Evolutionary conservation across 495 filamentous ascomycete genomes (phyloP).

Genomic region (Schizothecium vesticola): DNA sequence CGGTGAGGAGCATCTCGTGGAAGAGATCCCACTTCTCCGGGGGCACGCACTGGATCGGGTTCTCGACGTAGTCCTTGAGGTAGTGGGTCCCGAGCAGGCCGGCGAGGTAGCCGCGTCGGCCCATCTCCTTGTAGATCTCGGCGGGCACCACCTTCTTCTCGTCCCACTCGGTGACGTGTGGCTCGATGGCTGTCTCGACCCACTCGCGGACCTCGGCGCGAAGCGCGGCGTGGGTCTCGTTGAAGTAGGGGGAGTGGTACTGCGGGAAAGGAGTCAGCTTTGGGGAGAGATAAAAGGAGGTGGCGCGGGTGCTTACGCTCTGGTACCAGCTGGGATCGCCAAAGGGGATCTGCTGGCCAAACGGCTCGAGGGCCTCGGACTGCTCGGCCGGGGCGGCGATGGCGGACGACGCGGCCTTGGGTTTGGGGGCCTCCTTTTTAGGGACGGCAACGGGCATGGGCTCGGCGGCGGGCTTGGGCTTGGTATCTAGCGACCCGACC

Average conservation of each 20-base stretch:
- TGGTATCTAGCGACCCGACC: slow-evolving; percentile 84
- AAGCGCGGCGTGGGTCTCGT: slow-evolving; percentile 83
- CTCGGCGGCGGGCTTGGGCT: slow-evolving; percentile 57
- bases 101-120: slow-evolving; percentile 84
- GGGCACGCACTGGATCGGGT: slow-evolving; percentile 68
- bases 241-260: slow-evolving; percentile 96
- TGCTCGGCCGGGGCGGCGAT: slow-evolving; percentile 49
- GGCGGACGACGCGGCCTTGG: slow-evolving; percentile 49
- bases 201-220: slow-evolving; percentile 86
- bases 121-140: slow-evolving; percentile 91
- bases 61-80: slow-evolving; percentile 63
- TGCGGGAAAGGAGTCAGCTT: slow-evolving; percentile 28
- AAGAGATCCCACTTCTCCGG: slow-evolving; percentile 95
- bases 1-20: slow-evolving; percentile 91
- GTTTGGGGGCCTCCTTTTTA: slow-evolving; percentile 45
- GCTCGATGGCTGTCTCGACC: slow-evolving; percentile 87
- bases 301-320: slow-evolving; percentile 56
- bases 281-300: not conserved
- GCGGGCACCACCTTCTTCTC: slow-evolving; percentile 84
- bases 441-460: slow-evolving; percentile 50
- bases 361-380: slow-evolving; percentile 72
- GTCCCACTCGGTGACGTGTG: slow-evolving; percentile 92
- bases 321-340: slow-evolving; percentile 96
- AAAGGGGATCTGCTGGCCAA: slow-evolving; percentile 82
- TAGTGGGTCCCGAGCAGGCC: slow-evolving; percentile 81